These are phyloP conservation scores for Claviceps capensis DNA, from an alignment of 2,329 filamentous ascomycete genomes.

Conservation along the genomic window DNA sequence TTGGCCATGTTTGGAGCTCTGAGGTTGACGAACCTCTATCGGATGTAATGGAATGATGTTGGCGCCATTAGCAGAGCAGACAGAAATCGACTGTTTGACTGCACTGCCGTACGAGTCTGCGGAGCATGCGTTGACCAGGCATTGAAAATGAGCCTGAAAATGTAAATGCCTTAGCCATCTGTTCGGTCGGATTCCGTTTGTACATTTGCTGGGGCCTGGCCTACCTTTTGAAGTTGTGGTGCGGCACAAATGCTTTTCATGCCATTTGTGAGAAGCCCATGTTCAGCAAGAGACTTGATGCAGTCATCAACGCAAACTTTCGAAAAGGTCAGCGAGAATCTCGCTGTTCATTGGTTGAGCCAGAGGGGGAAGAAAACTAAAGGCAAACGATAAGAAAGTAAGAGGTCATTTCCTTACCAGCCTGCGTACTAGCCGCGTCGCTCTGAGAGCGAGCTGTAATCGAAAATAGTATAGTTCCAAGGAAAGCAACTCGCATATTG, in stretches of 20 bases:
- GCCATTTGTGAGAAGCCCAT: conserved; percentile 6
- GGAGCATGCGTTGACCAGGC: conserved; percentile 16
- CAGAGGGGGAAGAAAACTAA: background rate
- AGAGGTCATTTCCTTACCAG: background rate
- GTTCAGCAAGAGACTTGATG: conserved; percentile 8
- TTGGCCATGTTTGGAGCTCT: background rate
- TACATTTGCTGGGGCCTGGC: background rate
- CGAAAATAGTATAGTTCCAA: conserved; percentile 7
- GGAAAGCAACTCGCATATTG: conserved; percentile 12
- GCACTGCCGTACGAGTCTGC: conserved; percentile 16
- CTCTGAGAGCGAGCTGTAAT: conserved; percentile 5
- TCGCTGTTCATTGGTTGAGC: background rate
- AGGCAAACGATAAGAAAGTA: background rate
- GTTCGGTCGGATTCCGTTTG: background rate
- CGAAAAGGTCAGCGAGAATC: background rate
- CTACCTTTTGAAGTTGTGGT: conserved; percentile 5
- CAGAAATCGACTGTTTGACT: conserved; percentile 13
- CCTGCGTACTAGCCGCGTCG: background rate
- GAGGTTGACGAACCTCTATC: conserved; percentile 12
- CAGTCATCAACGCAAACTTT: conserved; percentile 12
- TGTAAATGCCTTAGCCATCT: conserved; percentile 1
- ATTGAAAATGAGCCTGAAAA: conserved; percentile 18
- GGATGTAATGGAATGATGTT: conserved; percentile 17
- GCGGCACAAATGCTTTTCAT: conserved; percentile 9
- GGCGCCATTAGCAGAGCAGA: conserved; percentile 15